These are phyloP conservation scores for Leucaena leucocephala DNA, from an alignment of 306 rosid species.

Conservation along the genomic window DNA sequence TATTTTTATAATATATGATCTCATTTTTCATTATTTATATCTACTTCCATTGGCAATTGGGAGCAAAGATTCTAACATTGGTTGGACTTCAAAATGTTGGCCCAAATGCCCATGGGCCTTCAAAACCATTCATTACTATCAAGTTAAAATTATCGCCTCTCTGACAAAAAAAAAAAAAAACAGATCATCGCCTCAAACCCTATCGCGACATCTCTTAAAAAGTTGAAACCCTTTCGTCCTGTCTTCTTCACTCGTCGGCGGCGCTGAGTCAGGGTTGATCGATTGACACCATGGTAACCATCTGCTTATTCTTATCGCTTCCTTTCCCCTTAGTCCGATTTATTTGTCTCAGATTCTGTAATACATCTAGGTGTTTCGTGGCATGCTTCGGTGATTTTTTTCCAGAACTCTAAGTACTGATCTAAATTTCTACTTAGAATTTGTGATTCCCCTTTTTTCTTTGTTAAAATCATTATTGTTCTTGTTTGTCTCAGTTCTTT, in stretches of 20 bases:
- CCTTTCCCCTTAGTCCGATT: background rate
- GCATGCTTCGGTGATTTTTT: background rate
- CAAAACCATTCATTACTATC: background rate
- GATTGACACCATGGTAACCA: slow-evolving; percentile 16
- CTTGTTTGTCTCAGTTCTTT: background rate
- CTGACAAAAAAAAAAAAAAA: too few species aligned
- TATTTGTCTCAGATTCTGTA: background rate
- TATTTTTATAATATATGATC: too few species aligned
- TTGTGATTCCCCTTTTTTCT: background rate
- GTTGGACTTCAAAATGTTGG: background rate
- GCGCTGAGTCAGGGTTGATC: slow-evolving; percentile 4
- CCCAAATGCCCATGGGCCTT: background rate
- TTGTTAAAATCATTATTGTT: background rate
- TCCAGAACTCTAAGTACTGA: too few species aligned
- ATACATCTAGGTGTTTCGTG: too few species aligned
- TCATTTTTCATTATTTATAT: too few species aligned
- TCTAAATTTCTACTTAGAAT: background rate
- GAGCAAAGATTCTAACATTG: too few species aligned
- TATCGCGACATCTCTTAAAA: background rate
- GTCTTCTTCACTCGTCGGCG: background rate
- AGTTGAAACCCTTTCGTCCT: background rate
- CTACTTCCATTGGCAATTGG: too few species aligned
- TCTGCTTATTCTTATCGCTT: background rate
- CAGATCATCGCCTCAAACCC: background rate
- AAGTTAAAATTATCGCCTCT: too few species aligned